Evolutionary conservation across 2,329 filamentous ascomycete species (phyloP).

Genomic region (Aspergillus arachidicola): DNA sequence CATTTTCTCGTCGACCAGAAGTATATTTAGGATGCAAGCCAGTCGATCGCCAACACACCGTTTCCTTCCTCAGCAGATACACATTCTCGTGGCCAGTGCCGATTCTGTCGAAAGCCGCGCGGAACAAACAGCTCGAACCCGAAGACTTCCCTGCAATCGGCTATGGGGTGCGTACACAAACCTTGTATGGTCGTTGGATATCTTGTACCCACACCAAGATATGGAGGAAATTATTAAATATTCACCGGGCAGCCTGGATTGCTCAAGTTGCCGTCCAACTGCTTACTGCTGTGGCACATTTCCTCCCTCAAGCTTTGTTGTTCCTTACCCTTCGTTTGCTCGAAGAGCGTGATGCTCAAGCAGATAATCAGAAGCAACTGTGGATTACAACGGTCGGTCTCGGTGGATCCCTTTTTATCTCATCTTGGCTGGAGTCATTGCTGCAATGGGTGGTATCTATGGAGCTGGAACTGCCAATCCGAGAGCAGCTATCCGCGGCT

Average conservation of each 20-base stretch:
- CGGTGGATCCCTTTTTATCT: conserved; percentile 58
- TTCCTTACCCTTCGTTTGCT: conserved; percentile 66
- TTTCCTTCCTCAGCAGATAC: conserved; percentile 61
- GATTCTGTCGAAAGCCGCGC: conserved; percentile 58
- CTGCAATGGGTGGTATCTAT: conserved; percentile 15
- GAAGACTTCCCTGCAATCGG: conserved; percentile 64
- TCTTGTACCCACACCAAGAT: conserved; percentile 39
- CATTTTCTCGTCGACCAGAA: conserved; percentile 65
- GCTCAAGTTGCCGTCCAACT: conserved; percentile 63
- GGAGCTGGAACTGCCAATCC: conserved; percentile 55
- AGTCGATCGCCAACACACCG: conserved; percentile 65
- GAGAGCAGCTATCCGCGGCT: conserved; percentile 68
- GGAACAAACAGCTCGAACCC: conserved; percentile 63
- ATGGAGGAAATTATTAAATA: conserved; percentile 60
- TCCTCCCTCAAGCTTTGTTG: conserved; percentile 70
- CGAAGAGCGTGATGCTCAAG: conserved; percentile 55
- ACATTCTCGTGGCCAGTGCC: conserved; percentile 65
- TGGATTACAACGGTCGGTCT: conserved; percentile 61
- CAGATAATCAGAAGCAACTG: conserved; percentile 54
- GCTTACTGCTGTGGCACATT: conserved; percentile 58
- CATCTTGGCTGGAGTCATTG: conserved; percentile 59
- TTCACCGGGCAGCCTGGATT: conserved; percentile 58
- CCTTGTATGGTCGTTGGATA: conserved; percentile 27
- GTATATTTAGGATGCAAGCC: conserved; percentile 60
- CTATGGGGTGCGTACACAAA: conserved; percentile 55